Evolutionary conservation across 2,329 filamentous ascomycete species (phyloP).

Genomic region (Acarospora socialis): DNA sequence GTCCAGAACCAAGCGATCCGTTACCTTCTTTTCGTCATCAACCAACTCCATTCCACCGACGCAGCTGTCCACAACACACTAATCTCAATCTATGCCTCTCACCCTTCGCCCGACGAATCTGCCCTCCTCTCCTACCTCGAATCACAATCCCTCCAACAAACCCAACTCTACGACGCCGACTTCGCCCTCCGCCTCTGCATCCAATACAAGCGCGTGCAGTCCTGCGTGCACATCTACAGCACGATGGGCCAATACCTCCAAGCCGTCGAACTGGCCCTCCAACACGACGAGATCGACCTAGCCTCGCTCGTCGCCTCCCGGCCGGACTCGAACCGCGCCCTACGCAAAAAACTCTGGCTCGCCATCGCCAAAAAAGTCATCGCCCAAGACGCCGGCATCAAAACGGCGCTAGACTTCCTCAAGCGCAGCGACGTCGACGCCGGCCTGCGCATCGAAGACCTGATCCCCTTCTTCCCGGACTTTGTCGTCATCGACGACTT

Average conservation of each 20-base stretch:
- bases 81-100: slow-evolving; percentile 87
- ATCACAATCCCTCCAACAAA: slow-evolving; percentile 71
- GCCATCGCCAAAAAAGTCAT: slow-evolving; percentile 92
- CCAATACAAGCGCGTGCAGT: slow-evolving; percentile 80
- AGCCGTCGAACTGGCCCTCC: slow-evolving; percentile 81
- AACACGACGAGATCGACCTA: slow-evolving; percentile 78
- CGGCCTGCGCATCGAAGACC: slow-evolving; percentile 88
- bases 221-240: slow-evolving; percentile 93
- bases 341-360: slow-evolving; percentile 91
- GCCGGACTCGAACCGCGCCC: slow-evolving; percentile 55
- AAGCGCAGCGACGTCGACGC: slow-evolving; percentile 79
- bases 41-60: slow-evolving; percentile 64
- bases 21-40: slow-evolving; percentile 87
- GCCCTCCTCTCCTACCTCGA: slow-evolving; percentile 80
- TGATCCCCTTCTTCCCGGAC: slow-evolving; percentile 97
- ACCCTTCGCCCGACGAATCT: slow-evolving; percentile 68
- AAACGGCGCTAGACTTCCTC: slow-evolving; percentile 82
- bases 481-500: slow-evolving; percentile 99
- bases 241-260: slow-evolving; percentile 90
- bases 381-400: slow-evolving; percentile 72
- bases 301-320: slow-evolving; percentile 81
- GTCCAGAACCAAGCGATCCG: slow-evolving; percentile 78
- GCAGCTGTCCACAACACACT: slow-evolving; percentile 93
- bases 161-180: slow-evolving; percentile 80
- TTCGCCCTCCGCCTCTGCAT: slow-evolving; percentile 94